Evolutionary conservation across 73 alveolate genomes (phyloP).

Genomic region (Paramecium sexaurelia): DNA sequence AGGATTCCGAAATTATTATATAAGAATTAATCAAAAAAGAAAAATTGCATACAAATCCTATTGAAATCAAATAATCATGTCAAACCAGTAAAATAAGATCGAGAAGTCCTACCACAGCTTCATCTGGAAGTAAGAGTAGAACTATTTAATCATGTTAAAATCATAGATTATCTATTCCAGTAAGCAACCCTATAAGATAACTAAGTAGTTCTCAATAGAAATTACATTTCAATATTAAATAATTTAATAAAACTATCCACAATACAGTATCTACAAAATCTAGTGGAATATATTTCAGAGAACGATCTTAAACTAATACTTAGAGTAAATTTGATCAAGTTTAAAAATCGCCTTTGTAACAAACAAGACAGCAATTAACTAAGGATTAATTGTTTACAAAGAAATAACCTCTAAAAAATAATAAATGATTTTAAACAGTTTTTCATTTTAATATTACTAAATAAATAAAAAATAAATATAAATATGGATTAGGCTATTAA

Average conservation of each 20-base stretch:
- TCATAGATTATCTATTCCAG: neutral
- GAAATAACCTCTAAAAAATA: neutral
- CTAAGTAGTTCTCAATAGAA: neutral
- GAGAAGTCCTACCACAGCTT: neutral
- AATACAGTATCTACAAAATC: neutral
- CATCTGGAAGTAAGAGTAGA: conserved; percentile 11
- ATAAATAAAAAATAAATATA: neutral
- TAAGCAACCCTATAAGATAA: neutral
- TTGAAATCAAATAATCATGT: neutral
- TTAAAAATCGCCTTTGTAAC: neutral
- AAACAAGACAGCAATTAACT: neutral
- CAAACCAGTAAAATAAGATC: neutral
- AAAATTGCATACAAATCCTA: neutral
- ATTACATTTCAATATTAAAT: neutral
- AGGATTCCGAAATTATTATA: neutral
- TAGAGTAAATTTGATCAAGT: neutral
- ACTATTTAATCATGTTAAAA: neutral
- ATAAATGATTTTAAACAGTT: neutral
- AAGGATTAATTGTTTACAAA: neutral
- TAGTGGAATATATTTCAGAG: neutral
- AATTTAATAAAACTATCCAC: neutral
- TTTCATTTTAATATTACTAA: neutral
- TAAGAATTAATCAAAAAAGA: neutral
- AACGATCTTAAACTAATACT: neutral
- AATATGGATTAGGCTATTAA: neutral